phyloP scores from a whole-genome alignment of 208 protist species.

The Pavlovales sp. region DNA sequence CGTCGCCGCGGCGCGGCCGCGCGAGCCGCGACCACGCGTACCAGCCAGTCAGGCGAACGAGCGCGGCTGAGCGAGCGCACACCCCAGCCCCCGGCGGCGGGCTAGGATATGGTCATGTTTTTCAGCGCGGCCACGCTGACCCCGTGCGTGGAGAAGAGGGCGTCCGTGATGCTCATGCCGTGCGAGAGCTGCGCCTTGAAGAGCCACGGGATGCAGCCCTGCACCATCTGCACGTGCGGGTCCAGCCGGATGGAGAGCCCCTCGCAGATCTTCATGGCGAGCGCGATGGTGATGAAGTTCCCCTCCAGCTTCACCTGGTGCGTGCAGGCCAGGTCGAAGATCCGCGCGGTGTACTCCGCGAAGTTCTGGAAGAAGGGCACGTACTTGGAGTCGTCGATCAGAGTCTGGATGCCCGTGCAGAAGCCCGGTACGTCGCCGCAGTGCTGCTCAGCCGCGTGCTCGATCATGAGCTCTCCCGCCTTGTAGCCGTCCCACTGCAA shows the following conservation, averaged over 20 bases:
- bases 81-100: too few species aligned
- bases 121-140: not conserved
- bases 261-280: slow-evolving; percentile 15
- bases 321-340: slow-evolving; percentile 19
- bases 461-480: not conserved
- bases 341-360: not conserved
- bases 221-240: not conserved
- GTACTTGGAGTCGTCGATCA: not conserved
- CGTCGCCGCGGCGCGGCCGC: too few species aligned
- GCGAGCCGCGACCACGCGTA: too few species aligned
- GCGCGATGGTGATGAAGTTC: slow-evolving; percentile 18
- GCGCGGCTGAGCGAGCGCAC: too few species aligned
- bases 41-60: too few species aligned
- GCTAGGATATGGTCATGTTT: not conserved
- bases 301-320: not conserved
- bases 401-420: not conserved
- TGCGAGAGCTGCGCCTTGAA: not conserved
- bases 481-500: not conserved
- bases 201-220: not conserved
- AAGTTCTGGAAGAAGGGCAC: slow-evolving; percentile 16
- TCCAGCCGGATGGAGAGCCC: not conserved
- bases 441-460: not conserved
- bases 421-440: slow-evolving; percentile 10
- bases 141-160: not conserved
- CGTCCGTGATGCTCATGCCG: not conserved